phyloP scores from a whole-genome alignment of 2,329 filamentous ascomycete genomes.

The Botrytis fragariae region DNA sequence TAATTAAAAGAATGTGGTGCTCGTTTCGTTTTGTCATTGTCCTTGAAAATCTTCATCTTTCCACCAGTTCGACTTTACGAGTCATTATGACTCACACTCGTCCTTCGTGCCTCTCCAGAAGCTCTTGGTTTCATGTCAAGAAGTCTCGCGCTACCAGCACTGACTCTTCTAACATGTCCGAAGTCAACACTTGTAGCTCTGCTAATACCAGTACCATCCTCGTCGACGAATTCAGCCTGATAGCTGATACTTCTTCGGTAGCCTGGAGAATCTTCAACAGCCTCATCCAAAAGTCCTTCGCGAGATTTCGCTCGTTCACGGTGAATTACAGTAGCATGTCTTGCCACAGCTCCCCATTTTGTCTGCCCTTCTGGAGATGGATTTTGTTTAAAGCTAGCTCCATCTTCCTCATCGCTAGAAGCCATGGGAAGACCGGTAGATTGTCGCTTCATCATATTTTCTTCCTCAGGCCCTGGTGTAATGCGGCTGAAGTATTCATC shows the following conservation, averaged over 20 bases:
- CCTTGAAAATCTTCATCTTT: conserved; percentile 20
- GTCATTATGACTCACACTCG: conserved; percentile 30
- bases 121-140: conserved; percentile 61
- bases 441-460: conserved; percentile 40
- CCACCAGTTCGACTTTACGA: neutral
- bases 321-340: conserved; percentile 64
- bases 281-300: conserved; percentile 49
- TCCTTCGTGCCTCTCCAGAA: conserved; percentile 51
- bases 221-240: conserved; percentile 24
- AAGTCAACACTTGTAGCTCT: conserved; percentile 68
- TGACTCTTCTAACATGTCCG: conserved; percentile 68
- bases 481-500: conserved; percentile 71
- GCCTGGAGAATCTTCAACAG: conserved; percentile 22
- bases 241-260: conserved; percentile 27
- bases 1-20: conserved; percentile 37
- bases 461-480: conserved; percentile 41
- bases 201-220: conserved; percentile 42
- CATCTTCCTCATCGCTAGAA: conserved; percentile 60
- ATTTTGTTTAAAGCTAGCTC: conserved; percentile 39
- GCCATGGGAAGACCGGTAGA: conserved; percentile 48
- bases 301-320: conserved; percentile 56
- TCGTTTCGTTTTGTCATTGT: conserved; percentile 31
- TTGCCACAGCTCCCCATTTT: conserved; percentile 38
- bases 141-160: conserved; percentile 73
- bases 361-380: conserved; percentile 32